These are phyloP conservation scores for Lentinula novae-zelandiae DNA, from an alignment of 1,284 basidiomycete genomes.

Conservation along the genomic window DNA sequence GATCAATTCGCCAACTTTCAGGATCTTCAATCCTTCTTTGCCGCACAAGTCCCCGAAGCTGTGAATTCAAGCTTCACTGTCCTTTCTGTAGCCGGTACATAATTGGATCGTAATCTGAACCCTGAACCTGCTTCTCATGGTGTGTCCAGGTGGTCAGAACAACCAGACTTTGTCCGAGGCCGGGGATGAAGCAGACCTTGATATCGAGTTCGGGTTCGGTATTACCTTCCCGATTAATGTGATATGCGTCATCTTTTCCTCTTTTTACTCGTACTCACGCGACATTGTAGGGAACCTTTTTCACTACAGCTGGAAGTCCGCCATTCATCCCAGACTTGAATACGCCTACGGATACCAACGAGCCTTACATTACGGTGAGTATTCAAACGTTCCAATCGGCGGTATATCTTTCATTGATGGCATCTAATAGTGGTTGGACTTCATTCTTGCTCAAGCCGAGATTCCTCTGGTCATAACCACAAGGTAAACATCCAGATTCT, in stretches of 20 bases:
- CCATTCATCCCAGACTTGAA: conserved; percentile 52
- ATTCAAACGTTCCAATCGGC: conserved; percentile 24
- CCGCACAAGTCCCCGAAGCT: conserved; percentile 38
- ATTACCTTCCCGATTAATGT: conserved; percentile 18
- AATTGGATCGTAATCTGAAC: not conserved
- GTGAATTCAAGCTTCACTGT: conserved; percentile 37
- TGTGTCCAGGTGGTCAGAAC: conserved; percentile 50
- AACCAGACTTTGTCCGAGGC: conserved; percentile 36
- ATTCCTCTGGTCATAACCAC: conserved; percentile 16
- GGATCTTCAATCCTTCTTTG: conserved; percentile 53
- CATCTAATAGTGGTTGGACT: conserved; percentile 26
- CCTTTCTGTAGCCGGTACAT: conserved; percentile 45
- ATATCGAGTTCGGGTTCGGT: conserved; percentile 39
- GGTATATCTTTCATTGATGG: conserved; percentile 32
- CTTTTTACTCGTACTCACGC: not conserved
- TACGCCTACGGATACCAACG: conserved; percentile 26
- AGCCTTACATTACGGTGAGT: conserved; percentile 8
- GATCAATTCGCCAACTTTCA: conserved; percentile 40
- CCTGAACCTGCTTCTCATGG: not conserved
- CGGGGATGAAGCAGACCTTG: conserved; percentile 70
- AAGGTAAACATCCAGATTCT: not conserved
- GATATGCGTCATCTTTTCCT: not conserved
- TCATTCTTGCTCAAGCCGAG: conserved; percentile 10
- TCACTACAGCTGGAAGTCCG: conserved; percentile 43
- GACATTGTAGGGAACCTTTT: conserved; percentile 27